Conservation (phyloP, 2,329 filamentous ascomycete species). For the Penicillium hesseltinei region DNA sequence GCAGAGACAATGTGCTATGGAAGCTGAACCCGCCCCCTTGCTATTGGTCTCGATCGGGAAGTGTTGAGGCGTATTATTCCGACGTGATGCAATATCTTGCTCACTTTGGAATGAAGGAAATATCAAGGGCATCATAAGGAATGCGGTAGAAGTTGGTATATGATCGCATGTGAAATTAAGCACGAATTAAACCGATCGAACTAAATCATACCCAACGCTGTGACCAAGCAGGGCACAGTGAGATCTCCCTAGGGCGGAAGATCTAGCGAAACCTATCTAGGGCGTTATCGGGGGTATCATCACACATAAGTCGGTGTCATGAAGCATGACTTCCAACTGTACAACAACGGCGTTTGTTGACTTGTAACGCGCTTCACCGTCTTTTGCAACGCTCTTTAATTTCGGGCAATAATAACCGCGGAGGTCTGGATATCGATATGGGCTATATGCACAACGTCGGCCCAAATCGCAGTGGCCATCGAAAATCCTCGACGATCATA, state of each 20-base stretch:
- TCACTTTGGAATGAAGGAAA: constrained; percentile 2
- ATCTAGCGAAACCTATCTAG: neutral
- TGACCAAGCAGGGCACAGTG: neutral
- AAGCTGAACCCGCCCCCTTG: neutral
- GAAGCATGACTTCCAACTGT: constrained; percentile 1
- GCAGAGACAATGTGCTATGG: neutral
- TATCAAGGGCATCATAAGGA: neutral
- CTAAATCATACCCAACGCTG: neutral
- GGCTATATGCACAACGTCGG: constrained; percentile 20
- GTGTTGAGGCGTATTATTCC: neutral
- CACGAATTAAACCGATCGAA: neutral
- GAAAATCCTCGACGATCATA: constrained; percentile 7
- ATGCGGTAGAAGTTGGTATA: neutral
- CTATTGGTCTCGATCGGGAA: neutral
- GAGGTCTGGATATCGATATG: constrained; percentile 22
- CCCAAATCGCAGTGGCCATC: constrained; percentile 15
- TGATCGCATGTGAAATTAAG: neutral
- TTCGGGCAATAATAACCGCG: constrained; percentile 15
- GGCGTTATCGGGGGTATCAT: neutral
- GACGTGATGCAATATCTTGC: constrained; percentile 6
- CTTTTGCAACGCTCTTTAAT: constrained; percentile 18
- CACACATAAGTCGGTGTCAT: constrained; percentile 3
- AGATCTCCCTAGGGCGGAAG: neutral
- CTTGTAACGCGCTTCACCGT: constrained; percentile 21
- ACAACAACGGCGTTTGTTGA: constrained; percentile 14